Percentiles rank a stretch among this genome's conserved stretches.
Evolutionary conservation across 192 early-diverging fungal genomes (phyloP).

Genomic region (Dissophora ornata): DNA sequence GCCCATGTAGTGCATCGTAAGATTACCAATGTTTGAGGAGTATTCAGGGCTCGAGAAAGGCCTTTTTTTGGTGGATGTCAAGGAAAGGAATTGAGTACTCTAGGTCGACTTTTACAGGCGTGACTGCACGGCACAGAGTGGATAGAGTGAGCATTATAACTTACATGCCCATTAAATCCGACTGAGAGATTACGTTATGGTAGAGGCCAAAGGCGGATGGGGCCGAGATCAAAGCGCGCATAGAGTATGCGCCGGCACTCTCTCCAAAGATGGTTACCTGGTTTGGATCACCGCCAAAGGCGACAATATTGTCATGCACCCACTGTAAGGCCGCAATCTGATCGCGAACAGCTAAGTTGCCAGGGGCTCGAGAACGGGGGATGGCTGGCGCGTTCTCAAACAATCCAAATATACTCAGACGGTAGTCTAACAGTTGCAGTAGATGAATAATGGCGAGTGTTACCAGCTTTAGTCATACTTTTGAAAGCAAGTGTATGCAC

Average conservation of each 20-base stretch:
- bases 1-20: slow-evolving; percentile 1
- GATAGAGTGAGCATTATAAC: not conserved
- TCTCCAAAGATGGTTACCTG: slow-evolving; percentile 69
- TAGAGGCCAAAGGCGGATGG: slow-evolving; percentile 28
- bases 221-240: slow-evolving; percentile 20
- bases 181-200: slow-evolving; percentile 20
- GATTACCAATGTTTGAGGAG: not conserved
- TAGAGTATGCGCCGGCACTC: slow-evolving; percentile 19
- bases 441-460: no score
- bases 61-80: not conserved
- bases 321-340: slow-evolving; percentile 62
- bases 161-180: slow-evolving; percentile 21
- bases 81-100: no score
- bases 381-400: slow-evolving; percentile 14
- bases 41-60: slow-evolving; percentile 23
- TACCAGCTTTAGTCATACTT: no score
- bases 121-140: no score
- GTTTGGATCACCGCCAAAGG: slow-evolving; percentile 71
- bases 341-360: slow-evolving; percentile 23
- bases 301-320: slow-evolving; percentile 70
- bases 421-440: slow-evolving; percentile 18
- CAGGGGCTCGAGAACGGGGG: slow-evolving; percentile 12
- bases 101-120: no score
- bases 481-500: no score
- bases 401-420: slow-evolving; percentile 21